Conservation (phyloP, 2,329 filamentous ascomycete genomes). For the Colletotrichum falcatum region DNA sequence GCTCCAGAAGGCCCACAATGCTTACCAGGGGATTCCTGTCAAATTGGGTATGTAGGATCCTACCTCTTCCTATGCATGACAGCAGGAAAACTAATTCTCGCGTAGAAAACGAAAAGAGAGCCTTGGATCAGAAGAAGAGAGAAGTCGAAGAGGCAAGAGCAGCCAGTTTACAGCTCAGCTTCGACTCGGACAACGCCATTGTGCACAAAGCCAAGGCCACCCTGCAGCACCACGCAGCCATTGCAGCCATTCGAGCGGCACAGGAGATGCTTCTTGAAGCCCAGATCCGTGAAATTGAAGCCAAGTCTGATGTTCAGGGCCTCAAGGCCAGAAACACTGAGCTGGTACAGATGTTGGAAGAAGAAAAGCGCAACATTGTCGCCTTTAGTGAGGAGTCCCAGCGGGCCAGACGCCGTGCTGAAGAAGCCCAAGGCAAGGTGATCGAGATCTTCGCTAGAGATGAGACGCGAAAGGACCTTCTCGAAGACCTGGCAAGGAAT, state of each 20-base stretch:
- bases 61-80: neutral
- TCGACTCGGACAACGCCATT: slow-evolving; percentile 66
- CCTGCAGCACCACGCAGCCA: slow-evolving; percentile 66
- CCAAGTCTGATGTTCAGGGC: slow-evolving; percentile 79
- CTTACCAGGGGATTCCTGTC: slow-evolving; percentile 75
- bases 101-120: slow-evolving; percentile 48
- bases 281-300: slow-evolving; percentile 81
- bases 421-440: slow-evolving; percentile 54
- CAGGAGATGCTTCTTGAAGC: slow-evolving; percentile 76
- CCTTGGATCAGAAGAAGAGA: slow-evolving; percentile 54
- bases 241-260: slow-evolving; percentile 71
- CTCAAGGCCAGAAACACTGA: slow-evolving; percentile 74
- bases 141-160: slow-evolving; percentile 53
- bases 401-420: slow-evolving; percentile 51
- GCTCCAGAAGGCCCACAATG: slow-evolving; percentile 74
- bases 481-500: slow-evolving; percentile 58
- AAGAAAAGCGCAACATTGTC: slow-evolving; percentile 55
- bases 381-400: slow-evolving; percentile 54
- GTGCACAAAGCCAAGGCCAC: slow-evolving; percentile 67
- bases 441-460: slow-evolving; percentile 54
- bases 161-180: slow-evolving; percentile 63
- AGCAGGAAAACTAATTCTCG: slow-evolving; percentile 7
- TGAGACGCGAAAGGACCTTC: slow-evolving; percentile 53
- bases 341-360: slow-evolving; percentile 65
- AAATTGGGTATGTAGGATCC: slow-evolving; percentile 71